Evolutionary conservation across 345 rosid species (phyloP).

Genomic region (Acer campestre): DNA sequence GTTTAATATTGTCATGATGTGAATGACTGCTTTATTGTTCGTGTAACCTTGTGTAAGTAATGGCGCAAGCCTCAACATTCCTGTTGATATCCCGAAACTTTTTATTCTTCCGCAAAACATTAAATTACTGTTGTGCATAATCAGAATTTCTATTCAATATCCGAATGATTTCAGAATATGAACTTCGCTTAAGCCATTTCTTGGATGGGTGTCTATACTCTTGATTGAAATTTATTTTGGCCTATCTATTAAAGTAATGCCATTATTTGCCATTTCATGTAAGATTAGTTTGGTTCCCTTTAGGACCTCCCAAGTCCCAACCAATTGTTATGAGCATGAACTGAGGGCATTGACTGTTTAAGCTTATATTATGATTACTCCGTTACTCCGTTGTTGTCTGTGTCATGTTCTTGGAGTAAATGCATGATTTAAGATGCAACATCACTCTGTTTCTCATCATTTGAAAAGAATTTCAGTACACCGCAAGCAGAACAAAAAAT

Average conservation of each 20-base stretch:
- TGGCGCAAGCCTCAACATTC: slow-evolving; percentile 23
- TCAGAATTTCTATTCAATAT: slow-evolving; percentile 1
- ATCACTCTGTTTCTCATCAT: not conserved
- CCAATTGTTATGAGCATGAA: not conserved
- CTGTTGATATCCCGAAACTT: not conserved
- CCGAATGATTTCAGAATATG: not conserved
- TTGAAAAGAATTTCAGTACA: not conserved
- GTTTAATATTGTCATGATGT: slow-evolving; percentile 66
- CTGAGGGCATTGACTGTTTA: not conserved
- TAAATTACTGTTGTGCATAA: slow-evolving; percentile 5
- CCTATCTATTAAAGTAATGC: not conserved
- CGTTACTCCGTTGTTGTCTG: not conserved
- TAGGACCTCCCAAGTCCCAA: no score
- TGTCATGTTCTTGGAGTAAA: no score
- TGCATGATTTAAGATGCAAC: not conserved
- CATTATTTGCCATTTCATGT: not conserved
- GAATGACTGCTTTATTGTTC: not conserved
- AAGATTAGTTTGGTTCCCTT: not conserved
- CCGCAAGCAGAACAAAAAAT: not conserved
- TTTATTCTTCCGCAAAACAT: not conserved
- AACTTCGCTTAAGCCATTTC: not conserved
- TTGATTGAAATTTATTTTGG: not conserved
- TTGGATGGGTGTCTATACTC: not conserved
- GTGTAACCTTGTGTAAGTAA: slow-evolving; percentile 8
- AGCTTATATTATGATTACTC: not conserved